Base-by-base conservation (phyloP, 495 filamentous ascomycete genomes). In the Aspergillus steynii region DNA sequence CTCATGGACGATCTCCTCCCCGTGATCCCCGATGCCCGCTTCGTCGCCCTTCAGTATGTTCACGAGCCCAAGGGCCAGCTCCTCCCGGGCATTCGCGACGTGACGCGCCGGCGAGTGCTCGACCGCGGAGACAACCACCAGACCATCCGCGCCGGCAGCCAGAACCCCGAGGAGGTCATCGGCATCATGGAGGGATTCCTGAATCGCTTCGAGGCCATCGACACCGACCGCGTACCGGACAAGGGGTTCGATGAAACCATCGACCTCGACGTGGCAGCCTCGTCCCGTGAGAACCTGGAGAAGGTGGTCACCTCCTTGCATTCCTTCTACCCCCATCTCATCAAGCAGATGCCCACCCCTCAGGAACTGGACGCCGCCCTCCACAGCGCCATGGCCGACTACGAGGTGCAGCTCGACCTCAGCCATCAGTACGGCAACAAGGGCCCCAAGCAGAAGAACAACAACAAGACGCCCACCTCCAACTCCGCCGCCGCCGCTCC, bases 151-250 rank as follows among this genome's bases (percentile, higher is more conserved):
- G 81, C 94, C 4, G 88, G 86, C 12, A 85, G 82, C 34, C 85
- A 87, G 66, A 77, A 85, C 52, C 72, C 75, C 45, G 72, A 78
- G 14, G 91, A 96, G 70, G 86, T 94, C 37, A 79, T 91, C 27
- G 85, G 85, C 8, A 98, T 99, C 68, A 98, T 99, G 95, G 88
- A 97, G 62, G 92, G 92, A 42, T 99, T 99, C 77, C 78, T 99
- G 50, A 61, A 75, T 0, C 88, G 95, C 15, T 99, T 97, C 71
- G 88, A 98, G 73, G 83, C 86, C 3, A 76, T 92, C 58, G 82
- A 97, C 62, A 72, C 73, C 1, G 77, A 82, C 28, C 76, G 68
- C 25, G 66, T 72, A 25, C 93, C 94, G 3, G 96, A 99, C 70
- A 78, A 84, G 52, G 75, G 75, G 29, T 97, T 97, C 64, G 90